Base-by-base conservation (phyloP, 768 basidiomycete species). In the Sarcomyxa edulis region DNA sequence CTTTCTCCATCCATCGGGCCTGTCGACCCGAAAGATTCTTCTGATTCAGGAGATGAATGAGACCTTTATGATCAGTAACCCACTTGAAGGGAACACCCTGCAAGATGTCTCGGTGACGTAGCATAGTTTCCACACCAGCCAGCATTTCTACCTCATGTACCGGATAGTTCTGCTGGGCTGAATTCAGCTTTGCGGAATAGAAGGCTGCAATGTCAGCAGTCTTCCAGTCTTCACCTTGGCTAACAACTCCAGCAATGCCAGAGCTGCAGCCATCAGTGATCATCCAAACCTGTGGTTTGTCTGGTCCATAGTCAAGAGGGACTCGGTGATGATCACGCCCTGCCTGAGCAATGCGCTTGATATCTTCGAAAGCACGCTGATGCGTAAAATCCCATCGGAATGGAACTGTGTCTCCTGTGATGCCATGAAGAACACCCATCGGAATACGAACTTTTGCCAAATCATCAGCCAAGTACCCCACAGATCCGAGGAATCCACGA, bases 401-500 rank as follows among this genome's bases (percentile, higher is more conserved):
- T 10, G 36, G 32, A 6, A 44, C 36, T 9, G 9, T 34, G 22
- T 49, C 39, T 19, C 46, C 37, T 1, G 36, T 47, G 10, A 49
- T 14, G 2, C 18, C 26, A 19, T n/a, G 50, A 15, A 66, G 38
- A 2, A 52, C 39, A 1, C 47, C 55, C 51, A 62, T 53, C 1
- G 56, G 58, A 9, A 56, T 54, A 3, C 53, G 37, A 11, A 60
- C 44, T 2, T 37, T 37, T 4, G 23, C 25, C 15, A 51, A 45
- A 32, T 52, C 49, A 39, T 48, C 44, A 4, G 59, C 53, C 1
- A 59, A 42, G 39, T 56, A 66, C 0, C 58, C 52, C 5, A 61
- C 61, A 5, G 55, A 45, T 15, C 64, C 61, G 1, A 63, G 40
- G 39, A 65, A 62, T 2, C 55, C 50, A 3, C 45, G 45, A 12